Percentiles rank a stretch among this genome's conserved stretches.
Evolutionary conservation across 768 basidiomycete genomes (phyloP).

Genomic region (Cystofilobasidium bisporidii): DNA sequence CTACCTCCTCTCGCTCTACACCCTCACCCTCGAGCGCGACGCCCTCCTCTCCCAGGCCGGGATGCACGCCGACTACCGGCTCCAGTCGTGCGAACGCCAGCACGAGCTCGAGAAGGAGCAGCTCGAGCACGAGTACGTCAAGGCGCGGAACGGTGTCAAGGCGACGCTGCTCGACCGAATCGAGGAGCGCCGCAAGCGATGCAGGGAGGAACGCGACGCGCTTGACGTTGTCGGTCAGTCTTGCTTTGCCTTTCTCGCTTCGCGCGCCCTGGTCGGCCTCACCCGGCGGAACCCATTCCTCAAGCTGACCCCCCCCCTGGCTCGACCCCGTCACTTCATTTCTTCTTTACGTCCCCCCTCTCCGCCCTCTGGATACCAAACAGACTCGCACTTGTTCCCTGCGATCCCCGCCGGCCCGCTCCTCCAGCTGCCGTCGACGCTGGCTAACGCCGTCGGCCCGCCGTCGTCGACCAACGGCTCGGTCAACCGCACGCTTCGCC

Average conservation of each 20-base stretch:
- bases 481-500: not conserved
- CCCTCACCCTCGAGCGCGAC: conserved; percentile 41
- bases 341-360: not conserved
- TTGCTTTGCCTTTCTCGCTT: not conserved
- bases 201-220: conserved; percentile 45
- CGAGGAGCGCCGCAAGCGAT: conserved; percentile 41
- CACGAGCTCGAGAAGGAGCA: conserved; percentile 42
- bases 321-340: not conserved
- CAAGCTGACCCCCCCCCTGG: not conserved
- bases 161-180: conserved; percentile 41
- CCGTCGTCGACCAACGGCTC: not conserved
- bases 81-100: conserved; percentile 37
- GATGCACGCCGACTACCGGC: conserved; percentile 42
- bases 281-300: no score
- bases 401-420: not conserved
- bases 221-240: conserved; percentile 42
- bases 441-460: not conserved
- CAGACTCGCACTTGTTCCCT: conserved; percentile 1
- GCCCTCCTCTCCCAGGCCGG: conserved; percentile 40
- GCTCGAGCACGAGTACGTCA: conserved; percentile 44
- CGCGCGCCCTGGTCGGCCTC: no score
- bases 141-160: conserved; percentile 41
- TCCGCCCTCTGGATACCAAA: not conserved
- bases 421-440: not conserved
- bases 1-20: conserved; percentile 41